Conservation (phyloP, 1,139 yeast genomes). For the Insectozyma bohioensis region DNA sequence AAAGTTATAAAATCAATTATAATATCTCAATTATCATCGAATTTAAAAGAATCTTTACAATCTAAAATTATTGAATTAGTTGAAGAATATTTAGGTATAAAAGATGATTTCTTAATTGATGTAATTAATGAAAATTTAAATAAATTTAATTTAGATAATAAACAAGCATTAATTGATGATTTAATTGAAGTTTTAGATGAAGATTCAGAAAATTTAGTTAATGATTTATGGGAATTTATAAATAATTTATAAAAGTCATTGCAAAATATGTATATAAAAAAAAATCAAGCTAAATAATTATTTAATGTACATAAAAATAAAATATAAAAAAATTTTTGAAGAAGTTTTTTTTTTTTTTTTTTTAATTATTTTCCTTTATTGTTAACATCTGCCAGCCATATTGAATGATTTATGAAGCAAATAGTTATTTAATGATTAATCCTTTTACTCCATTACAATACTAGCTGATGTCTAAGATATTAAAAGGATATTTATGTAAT, state of each 20-base stretch:
- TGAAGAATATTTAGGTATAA: constrained; percentile 53
- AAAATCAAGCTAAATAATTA: not conserved
- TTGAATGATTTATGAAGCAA: too few relatives aligned
- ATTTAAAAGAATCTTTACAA: constrained; percentile 21
- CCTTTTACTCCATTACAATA: too few relatives aligned
- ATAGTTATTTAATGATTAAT: too few relatives aligned
- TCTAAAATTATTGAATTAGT: constrained; percentile 40
- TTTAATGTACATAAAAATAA: not conserved
- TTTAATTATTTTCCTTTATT: not conserved
- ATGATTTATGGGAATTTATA: constrained; percentile 33
- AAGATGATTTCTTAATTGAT: constrained; percentile 49
- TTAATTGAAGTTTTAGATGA: constrained; percentile 55
- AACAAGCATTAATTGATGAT: constrained; percentile 39
- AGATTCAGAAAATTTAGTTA: constrained; percentile 48
- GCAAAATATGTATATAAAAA: too few relatives aligned
- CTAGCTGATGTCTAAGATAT: constrained; percentile 1
- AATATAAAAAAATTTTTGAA: constrained; percentile 1
- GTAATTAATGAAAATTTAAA: constrained; percentile 40
- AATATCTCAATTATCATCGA: constrained; percentile 17
- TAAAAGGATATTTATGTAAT: too few relatives aligned
- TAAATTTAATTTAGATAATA: constrained; percentile 26
- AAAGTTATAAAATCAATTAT: constrained; percentile 5
- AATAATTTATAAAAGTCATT: constrained; percentile 1
- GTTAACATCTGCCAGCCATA: too few relatives aligned
- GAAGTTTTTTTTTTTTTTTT: too few relatives aligned